Conservation (phyloP, 805 yeast species). For the Yamadazyma paraphyllophila region DNA sequence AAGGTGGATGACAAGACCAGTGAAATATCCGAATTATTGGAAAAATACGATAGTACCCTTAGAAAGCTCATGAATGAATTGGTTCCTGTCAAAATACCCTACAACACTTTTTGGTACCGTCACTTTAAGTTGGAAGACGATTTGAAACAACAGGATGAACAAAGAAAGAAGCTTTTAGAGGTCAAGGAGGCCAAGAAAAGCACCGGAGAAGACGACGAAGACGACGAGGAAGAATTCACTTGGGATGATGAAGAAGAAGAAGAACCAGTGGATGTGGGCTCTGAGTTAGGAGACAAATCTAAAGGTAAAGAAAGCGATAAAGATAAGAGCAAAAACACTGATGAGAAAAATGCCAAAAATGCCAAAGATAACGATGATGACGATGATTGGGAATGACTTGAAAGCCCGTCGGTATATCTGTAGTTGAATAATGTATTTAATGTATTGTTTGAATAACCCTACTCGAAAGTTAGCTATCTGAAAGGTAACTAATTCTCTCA, state of each 20-base stretch:
- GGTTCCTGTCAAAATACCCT: constrained; percentile 63
- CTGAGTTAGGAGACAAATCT: constrained; percentile 7
- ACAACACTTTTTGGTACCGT: constrained; percentile 69
- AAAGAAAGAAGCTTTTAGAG: constrained; percentile 61
- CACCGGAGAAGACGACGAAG: constrained; percentile 34
- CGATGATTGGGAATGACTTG: constrained; percentile 57
- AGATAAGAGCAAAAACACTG: neutral
- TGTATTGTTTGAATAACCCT: neutral
- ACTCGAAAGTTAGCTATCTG: too few relatives aligned
- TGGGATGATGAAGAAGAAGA: constrained; percentile 49
- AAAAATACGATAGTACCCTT: constrained; percentile 48
- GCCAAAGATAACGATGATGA: constrained; percentile 28
- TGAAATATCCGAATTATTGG: constrained; percentile 49
- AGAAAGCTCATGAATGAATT: constrained; percentile 53
- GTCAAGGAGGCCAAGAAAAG: constrained; percentile 34
- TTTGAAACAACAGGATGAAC: constrained; percentile 59
- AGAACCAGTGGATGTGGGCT: constrained; percentile 13
- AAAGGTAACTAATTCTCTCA: too few relatives aligned
- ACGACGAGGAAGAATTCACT: constrained; percentile 52
- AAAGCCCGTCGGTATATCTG: neutral
- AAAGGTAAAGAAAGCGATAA: neutral
- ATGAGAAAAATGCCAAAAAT: neutral
- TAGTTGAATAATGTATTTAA: neutral
- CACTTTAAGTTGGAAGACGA: constrained; percentile 56
- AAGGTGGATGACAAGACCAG: constrained; percentile 47